Evolutionary conservation across 108 stramenopile genomes (phyloP).

Genomic region (Nitzschia sp.): DNA sequence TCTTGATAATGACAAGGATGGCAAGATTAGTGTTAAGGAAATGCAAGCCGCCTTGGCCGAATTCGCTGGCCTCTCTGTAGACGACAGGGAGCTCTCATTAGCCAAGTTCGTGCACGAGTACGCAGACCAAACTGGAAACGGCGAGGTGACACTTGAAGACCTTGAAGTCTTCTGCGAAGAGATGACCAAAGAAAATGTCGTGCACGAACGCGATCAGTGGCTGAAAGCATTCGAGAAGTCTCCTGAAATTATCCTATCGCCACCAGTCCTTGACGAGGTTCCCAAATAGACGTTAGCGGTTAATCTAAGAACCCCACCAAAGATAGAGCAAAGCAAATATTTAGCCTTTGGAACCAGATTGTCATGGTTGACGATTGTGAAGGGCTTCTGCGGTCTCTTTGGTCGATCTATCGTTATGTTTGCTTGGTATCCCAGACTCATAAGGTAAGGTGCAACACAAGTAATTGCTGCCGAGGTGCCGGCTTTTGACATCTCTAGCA

Average conservation of each 20-base stretch:
- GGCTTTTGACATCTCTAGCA: too few relatives aligned
- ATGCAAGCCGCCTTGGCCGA: slow-evolving; percentile 48
- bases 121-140: slow-evolving; percentile 44
- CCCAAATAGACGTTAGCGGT: neutral
- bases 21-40: slow-evolving; percentile 40
- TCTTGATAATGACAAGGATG: slow-evolving; percentile 38
- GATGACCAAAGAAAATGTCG: slow-evolving; percentile 1
- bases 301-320: neutral
- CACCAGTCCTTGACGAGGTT: neutral
- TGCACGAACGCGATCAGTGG: neutral
- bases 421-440: too few relatives aligned
- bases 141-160: slow-evolving; percentile 42
- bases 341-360: too few relatives aligned
- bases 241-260: neutral
- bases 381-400: too few relatives aligned
- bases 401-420: too few relatives aligned
- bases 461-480: too few relatives aligned
- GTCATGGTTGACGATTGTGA: too few relatives aligned
- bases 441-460: too few relatives aligned
- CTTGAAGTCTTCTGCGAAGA: slow-evolving; percentile 45
- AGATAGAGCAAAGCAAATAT: neutral
- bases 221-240: neutral
- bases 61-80: slow-evolving; percentile 41
- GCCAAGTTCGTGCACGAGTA: slow-evolving; percentile 48
- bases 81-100: slow-evolving; percentile 32